phyloP scores from a whole-genome alignment of 2,329 filamentous ascomycete species.

The Chrysosphaeria jannelii region DNA sequence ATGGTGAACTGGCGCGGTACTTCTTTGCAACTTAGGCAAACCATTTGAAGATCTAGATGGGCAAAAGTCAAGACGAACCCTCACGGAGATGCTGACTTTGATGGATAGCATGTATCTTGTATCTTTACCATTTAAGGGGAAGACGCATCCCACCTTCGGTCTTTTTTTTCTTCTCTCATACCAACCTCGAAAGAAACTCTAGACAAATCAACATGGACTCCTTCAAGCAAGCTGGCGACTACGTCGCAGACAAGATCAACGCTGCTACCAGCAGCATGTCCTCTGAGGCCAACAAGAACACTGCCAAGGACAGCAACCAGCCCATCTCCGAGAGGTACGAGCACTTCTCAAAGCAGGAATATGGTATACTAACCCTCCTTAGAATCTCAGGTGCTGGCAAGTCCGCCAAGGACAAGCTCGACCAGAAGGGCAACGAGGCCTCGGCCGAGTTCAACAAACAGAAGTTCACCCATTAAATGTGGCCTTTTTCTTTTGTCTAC shows the following conservation, averaged over 20 bases:
- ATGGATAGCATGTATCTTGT: no score
- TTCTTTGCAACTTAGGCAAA: no score
- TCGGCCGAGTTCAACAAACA: constrained; percentile 12
- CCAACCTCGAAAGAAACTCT: constrained; percentile 4
- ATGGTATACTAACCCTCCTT: no score
- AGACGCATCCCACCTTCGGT: constrained; percentile 1
- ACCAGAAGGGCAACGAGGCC: constrained; percentile 8
- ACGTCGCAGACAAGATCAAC: constrained; percentile 24
- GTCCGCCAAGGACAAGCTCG: constrained; percentile 10
- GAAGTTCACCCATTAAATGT: constrained; percentile 11
- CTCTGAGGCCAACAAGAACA: constrained; percentile 29
- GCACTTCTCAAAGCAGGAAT: neutral
- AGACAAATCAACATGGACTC: constrained; percentile 11
- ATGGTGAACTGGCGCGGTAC: no score
- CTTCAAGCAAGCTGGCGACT: constrained; percentile 23
- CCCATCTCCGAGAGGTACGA: constrained; percentile 14
- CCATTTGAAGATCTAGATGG: no score
- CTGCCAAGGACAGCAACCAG: constrained; percentile 23
- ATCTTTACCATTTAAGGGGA: no score
- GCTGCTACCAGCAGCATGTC: constrained; percentile 13
- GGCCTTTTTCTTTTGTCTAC: no score
- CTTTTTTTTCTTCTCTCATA: constrained; percentile 1
- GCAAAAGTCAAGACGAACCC: no score
- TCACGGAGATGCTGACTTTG: no score
- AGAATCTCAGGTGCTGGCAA: constrained; percentile 8